Evolutionary conservation across 345 rosid genomes (phyloP).

Genomic region (Schrenkiella parvula): DNA sequence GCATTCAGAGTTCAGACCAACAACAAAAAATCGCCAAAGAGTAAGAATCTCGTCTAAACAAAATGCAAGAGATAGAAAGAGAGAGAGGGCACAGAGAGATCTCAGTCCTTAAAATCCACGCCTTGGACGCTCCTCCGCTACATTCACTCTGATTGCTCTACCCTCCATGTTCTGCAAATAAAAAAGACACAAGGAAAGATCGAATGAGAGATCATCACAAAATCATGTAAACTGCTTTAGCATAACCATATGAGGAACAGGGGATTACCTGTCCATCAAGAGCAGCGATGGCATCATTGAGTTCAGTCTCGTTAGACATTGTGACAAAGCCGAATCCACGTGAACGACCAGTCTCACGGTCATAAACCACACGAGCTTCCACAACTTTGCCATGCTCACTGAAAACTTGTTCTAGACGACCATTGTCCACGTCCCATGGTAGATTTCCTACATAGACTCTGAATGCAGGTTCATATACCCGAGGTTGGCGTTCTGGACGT

Average conservation of each 20-base stretch:
- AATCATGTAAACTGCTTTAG: background rate
- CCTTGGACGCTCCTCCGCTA: slow-evolving; percentile 78
- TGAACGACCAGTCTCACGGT: slow-evolving; percentile 88
- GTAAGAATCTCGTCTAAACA: slow-evolving; percentile 30
- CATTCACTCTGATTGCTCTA: slow-evolving; percentile 83
- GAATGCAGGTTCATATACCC: slow-evolving; percentile 43
- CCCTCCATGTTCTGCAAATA: slow-evolving; percentile 77
- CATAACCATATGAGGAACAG: background rate
- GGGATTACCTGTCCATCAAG: slow-evolving; percentile 81
- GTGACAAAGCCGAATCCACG: slow-evolving; percentile 95
- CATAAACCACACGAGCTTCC: slow-evolving; percentile 72
- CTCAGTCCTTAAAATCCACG: slow-evolving; percentile 48
- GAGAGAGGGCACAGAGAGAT: background rate
- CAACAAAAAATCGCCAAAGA: slow-evolving; percentile 25
- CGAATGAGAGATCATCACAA: background rate
- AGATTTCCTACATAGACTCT: slow-evolving; percentile 83
- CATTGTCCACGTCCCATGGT: slow-evolving; percentile 77
- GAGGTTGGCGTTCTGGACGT: slow-evolving; percentile 58
- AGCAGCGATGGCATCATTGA: slow-evolving; percentile 86
- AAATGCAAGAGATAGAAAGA: slow-evolving; percentile 16
- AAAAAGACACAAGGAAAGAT: background rate
- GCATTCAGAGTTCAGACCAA: slow-evolving; percentile 21
- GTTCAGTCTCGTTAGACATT: slow-evolving; percentile 68
- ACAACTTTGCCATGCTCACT: slow-evolving; percentile 89
- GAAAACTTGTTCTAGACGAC: slow-evolving; percentile 74